Percentiles rank a stretch among this genome's conserved stretches.
Evolutionary conservation across 139 green algal genomes (phyloP).

Genomic region (Asterochloris erici): DNA sequence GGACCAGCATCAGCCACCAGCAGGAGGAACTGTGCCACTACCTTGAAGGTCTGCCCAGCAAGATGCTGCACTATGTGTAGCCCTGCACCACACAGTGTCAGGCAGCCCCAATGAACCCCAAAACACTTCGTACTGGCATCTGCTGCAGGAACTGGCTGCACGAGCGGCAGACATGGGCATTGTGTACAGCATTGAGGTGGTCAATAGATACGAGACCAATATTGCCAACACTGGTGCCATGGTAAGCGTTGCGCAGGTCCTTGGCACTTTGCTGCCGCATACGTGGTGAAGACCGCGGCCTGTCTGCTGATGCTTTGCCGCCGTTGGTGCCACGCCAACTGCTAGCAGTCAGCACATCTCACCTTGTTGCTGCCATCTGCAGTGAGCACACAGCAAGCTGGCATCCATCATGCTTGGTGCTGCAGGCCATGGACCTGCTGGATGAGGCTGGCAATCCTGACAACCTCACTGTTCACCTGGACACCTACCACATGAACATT

Average conservation of each 20-base stretch:
- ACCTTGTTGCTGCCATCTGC: not conserved
- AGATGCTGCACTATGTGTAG: too few species aligned
- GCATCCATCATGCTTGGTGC: not conserved
- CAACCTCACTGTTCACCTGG: constrained; percentile 52
- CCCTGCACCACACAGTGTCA: not conserved
- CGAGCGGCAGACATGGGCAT: constrained; percentile 24
- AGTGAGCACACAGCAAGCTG: not conserved
- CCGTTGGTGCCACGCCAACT: not conserved
- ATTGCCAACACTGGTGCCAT: constrained; percentile 23
- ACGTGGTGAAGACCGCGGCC: too few species aligned
- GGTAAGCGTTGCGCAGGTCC: not conserved
- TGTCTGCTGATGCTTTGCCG: not conserved
- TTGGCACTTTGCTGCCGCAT: not conserved
- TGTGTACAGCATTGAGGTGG: constrained; percentile 25
- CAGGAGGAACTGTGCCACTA: constrained; percentile 6
- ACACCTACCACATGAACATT: constrained; percentile 63
- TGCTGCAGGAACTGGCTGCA: constrained; percentile 13
- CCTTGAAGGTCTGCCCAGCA: constrained; percentile 10
- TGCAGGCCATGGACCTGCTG: constrained; percentile 46
- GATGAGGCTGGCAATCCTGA: constrained; percentile 25
- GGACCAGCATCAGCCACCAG: not conserved
- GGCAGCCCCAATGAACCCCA: not conserved
- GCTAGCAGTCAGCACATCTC: not conserved
- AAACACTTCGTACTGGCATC: too few species aligned
- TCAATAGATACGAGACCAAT: constrained; percentile 39